Evolutionary conservation across 2,329 filamentous ascomycete genomes (phyloP), one percentile per base, ranked within the genome.

Genomic region (Elsinoe perseae): DNA sequence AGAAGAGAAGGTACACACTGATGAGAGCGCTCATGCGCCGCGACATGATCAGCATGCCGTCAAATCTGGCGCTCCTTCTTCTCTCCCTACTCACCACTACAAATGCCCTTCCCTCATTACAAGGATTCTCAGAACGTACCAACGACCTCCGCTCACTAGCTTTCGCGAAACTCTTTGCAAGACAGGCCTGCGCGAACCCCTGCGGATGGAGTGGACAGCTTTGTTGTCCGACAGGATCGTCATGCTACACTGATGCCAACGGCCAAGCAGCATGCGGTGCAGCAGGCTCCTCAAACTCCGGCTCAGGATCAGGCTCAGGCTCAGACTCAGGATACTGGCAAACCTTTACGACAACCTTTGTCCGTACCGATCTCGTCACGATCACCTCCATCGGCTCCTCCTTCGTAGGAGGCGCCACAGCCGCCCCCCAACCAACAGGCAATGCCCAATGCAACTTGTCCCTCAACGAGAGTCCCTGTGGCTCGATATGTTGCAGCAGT

Each of bases 401-500:
- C n/a, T 73, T 65, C 58, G 58, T 54, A 23, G 30, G 56, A 42
- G 36, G 52, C 36, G 50, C 60, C 61, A 40, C 57, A 58, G 63
- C 63, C 44, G 66, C 59, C 58, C 65, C 54, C 65, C 57, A 59
- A 43, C 50, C 62, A 57, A 10, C 60, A 40, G n/a, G 20, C 40
- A 44, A 18, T 30, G 57, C 64, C 6, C 65, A 68, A 54, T 84
- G 81, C 69, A 72, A 74, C 50, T 69, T 70, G 48, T 70, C 73
- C 2, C 61, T 75, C 14, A 68, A 68, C 58, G 68, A 87, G 69
- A 77, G 77, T 6, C 75, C 80, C 2, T 91, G 87, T 66, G 86
- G 86, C 28, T 67, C 67, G 54, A 83, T 84, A 58, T 91, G 87
- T 76, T 92, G 87, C 69, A 80, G 81, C 21, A 79, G 73, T 58